Base-by-base conservation (phyloP, 176 grass and related monocot species). In the Tuctoria greenei region DNA sequence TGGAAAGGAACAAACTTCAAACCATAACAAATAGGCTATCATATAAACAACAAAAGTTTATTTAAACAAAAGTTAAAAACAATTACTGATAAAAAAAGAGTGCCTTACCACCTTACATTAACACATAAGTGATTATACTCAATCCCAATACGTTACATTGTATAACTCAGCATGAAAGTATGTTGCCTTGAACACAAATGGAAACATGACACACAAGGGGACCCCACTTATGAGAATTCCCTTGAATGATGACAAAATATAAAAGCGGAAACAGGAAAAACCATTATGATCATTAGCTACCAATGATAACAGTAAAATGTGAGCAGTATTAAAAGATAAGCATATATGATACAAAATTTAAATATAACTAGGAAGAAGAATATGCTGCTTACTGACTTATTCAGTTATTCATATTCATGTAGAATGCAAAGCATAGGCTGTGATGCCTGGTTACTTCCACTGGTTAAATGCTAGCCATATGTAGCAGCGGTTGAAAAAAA, bases 191-290 rank as follows among this genome's bases (percentile, higher is more conserved):
- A 50, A 54, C 71, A 28, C 13, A 57, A 23, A 58, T 39, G 38
- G 10, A 64, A 81, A 49, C 57, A 64, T 71, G 63, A 57, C 16
- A 3, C 37, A 57, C 78, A 81, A 46, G 63, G 66, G 47, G 59
- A 7, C 35, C 47, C 63, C 47, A 66, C 17, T 23, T 26, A 0
- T 42, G 41, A 60, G 17, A 61, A 61, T 79, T 84, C 25, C n/a
- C 54, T 50, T 67, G 49, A 18, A 42, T 66, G 8, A 41, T 40
- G 47, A 28, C 15, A 78, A 55, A 2, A 50, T 23, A 76, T 62
- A 49, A 27, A 68, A 58, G 68, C 37, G 12, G 44, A 51, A 15
- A 79, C 38, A 47, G 66, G 28, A 40, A 21, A 39, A 74, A 25
- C 8, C 56, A 18, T 54, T 39, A 76, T 40, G n/a, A n/a, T 47